phyloP scores from a whole-genome alignment of 2,329 filamentous ascomycete species.

The Mycosphaerella sp. region DNA sequence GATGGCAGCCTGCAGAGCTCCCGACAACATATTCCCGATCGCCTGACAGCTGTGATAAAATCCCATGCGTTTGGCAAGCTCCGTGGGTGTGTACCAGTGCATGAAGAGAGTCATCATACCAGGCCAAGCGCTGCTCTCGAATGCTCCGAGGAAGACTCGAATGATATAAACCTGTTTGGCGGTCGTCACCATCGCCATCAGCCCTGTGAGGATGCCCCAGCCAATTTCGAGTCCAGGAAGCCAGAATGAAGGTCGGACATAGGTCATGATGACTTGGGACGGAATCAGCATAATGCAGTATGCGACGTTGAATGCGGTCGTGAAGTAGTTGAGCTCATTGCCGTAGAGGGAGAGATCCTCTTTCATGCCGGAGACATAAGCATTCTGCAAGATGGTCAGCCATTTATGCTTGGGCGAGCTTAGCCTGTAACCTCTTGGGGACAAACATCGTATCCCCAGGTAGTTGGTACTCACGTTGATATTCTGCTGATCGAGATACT shows the following conservation, averaged over 20 bases:
- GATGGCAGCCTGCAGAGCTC: slow-evolving; percentile 26
- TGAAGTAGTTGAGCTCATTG: slow-evolving; percentile 32
- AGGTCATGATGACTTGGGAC: slow-evolving; percentile 37
- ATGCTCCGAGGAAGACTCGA: slow-evolving; percentile 26
- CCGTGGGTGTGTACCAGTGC: slow-evolving; percentile 27
- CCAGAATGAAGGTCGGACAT: slow-evolving; percentile 33
- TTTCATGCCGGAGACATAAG: slow-evolving; percentile 23
- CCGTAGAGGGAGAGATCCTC: slow-evolving; percentile 26
- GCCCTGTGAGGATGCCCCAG: slow-evolving; percentile 26
- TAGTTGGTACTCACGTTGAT: slow-evolving; percentile 22
- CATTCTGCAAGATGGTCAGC: not conserved
- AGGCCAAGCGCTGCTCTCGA: slow-evolving; percentile 38
- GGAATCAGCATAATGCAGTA: slow-evolving; percentile 39
- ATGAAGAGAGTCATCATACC: slow-evolving; percentile 42
- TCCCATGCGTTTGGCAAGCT: slow-evolving; percentile 24
- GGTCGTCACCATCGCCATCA: slow-evolving; percentile 30
- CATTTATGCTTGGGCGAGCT: no score
- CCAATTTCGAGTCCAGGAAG: slow-evolving; percentile 27
- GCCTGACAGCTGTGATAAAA: slow-evolving; percentile 26
- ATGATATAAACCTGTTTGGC: slow-evolving; percentile 28
- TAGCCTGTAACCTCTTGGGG: no score
- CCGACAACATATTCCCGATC: slow-evolving; percentile 25
- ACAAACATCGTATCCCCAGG: no score
- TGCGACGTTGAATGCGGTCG: slow-evolving; percentile 37
- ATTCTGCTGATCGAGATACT: slow-evolving; percentile 29